These are phyloP conservation scores for Aaosphaeria pasadenensis DNA, from an alignment of 2,329 filamentous ascomycete species.

Conservation along the genomic window DNA sequence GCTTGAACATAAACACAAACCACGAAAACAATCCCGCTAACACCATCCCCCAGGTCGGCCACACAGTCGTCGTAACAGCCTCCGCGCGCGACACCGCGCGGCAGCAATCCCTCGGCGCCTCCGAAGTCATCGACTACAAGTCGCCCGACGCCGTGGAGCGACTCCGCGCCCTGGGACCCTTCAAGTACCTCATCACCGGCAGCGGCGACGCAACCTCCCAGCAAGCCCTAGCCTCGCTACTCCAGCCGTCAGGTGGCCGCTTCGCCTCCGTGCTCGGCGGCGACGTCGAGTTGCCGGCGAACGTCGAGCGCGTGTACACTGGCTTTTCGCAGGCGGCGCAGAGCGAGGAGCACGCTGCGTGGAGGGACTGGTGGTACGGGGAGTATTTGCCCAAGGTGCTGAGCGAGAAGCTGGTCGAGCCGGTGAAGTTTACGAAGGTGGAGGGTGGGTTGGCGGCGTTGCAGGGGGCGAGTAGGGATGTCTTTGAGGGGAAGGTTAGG, in stretches of 20 bases:
- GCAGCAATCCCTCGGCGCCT: conserved; percentile 20
- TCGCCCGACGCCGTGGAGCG: conserved; percentile 17
- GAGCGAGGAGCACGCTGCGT: conserved; percentile 15
- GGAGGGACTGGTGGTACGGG: conserved; percentile 21
- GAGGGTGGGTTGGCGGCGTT: conserved; percentile 18
- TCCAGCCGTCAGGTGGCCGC: conserved; percentile 15
- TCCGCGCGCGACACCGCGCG: conserved; percentile 19
- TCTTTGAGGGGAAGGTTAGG: conserved; percentile 19
- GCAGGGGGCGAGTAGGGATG: conserved; percentile 19
- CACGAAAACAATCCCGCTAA: neutral
- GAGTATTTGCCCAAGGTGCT: conserved; percentile 24
- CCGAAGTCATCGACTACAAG: conserved; percentile 24
- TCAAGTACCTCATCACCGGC: conserved; percentile 23
- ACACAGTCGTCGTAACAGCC: conserved; percentile 23
- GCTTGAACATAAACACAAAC: neutral
- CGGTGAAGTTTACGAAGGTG: conserved; percentile 18
- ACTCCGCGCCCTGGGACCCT: conserved; percentile 18
- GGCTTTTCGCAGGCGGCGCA: conserved; percentile 25
- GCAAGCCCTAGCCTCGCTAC: conserved; percentile 17
- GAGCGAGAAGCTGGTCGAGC: conserved; percentile 15
- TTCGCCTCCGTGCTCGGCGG: conserved; percentile 21
- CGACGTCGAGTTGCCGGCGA: conserved; percentile 17
- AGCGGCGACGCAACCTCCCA: conserved; percentile 24
- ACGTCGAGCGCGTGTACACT: conserved; percentile 19
- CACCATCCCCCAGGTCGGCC: conserved; percentile 20